Evolutionary conservation across 108 stramenopile genomes (phyloP), one percentile per base, ranked within the genome.

Genomic region (Skeletonema potamos): DNA sequence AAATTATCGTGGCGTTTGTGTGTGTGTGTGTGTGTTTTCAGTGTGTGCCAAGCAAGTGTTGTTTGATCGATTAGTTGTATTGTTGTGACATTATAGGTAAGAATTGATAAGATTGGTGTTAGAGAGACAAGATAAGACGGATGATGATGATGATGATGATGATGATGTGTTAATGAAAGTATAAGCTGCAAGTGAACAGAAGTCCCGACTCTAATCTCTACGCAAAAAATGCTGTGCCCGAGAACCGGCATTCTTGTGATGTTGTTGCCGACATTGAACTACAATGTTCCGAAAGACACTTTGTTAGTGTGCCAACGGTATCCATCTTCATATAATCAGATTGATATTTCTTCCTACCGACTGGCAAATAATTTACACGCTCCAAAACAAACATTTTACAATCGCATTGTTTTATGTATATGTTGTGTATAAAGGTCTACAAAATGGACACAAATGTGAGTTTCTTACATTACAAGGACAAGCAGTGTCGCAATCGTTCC

Each of bases 401-500:
- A 8, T 26, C 22, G 26, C 62, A 54, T 55, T 41, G 11, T 41
- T 41, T 41, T 13, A n/a, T 18, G 27, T 18, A 30, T 13, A 4
- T 41, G 39, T 41, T 18, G 27, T 18, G 51, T 13, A 4, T 15
- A 1, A 60, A 30, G 26, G 34, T 36, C 6, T 34, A 24, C 28
- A 22, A 28, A 17, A n/a, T 3, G 29, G 24, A 75, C 32, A 27
- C 43, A 34, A 22, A 28, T 34, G 18, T 18, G 24, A 24, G 7
- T 13, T 56, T 39, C 79, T 79, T 62, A 79, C 77, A 63, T 68
- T 39, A 84, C 85, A 73, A 89, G 66, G 12, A 91, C 59, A 17
- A 95, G 66, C 59, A 95, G 46, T 8, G 78, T n/a, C 10, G 58
- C 60, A 79, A 95, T 91, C 65, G 90, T 87, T 70, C 70, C 60